Evolutionary conservation across 2,329 filamentous ascomycete species (phyloP), one percentile per base, ranked within the genome.

Genomic region (Trichoderma endophyticum): DNA sequence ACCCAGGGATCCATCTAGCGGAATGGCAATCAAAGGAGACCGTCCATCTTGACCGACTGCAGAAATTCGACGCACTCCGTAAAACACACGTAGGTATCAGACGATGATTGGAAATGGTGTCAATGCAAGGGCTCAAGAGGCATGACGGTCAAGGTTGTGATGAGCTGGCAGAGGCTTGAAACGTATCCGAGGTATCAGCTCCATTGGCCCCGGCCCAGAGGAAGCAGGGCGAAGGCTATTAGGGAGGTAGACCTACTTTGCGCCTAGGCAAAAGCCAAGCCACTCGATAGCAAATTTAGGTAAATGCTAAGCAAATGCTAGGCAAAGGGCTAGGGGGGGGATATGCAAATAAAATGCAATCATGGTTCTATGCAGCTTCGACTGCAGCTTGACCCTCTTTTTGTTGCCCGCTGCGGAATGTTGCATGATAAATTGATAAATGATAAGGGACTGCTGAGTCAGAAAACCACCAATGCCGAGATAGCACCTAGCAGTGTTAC

Each of bases 141-240:
- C 67, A 70, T 51, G 56, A 15, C 18, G 26, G 57, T 28, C 65
- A 32, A 69, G 57, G 39, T 70, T 51, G 39, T 43, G 57, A 62
- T 70, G 57, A 70, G 39, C 39, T 70, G 67, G 67, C 30, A 70
- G 28, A 54, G 39, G 61, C 63, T 26, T 57, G 68, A 43, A 63
- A 57, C 32, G 34, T 21, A 48, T 56, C 68, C 68, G 68, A 71
- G 61, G 61, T 56, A 56, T 15, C 48, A 54, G 48, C 48, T 57
- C 64, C 66, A 57, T 68, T 68, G 32, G 21, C 36, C 34, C 66
- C 67, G 67, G 67, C 39, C 57, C 21, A 70, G 67, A 36, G 67
- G 57, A 61, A 70, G 57, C 26, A 70, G 65, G 36, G 34, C 56
- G 36, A 65, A 18, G 36, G 43, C 65, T 30, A 69, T 34, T 54